Percentiles rank a stretch among this genome's conserved stretches.
Conservation (phyloP, 1,284 basidiomycete species). For the Heterobasidion occidentale region DNA sequence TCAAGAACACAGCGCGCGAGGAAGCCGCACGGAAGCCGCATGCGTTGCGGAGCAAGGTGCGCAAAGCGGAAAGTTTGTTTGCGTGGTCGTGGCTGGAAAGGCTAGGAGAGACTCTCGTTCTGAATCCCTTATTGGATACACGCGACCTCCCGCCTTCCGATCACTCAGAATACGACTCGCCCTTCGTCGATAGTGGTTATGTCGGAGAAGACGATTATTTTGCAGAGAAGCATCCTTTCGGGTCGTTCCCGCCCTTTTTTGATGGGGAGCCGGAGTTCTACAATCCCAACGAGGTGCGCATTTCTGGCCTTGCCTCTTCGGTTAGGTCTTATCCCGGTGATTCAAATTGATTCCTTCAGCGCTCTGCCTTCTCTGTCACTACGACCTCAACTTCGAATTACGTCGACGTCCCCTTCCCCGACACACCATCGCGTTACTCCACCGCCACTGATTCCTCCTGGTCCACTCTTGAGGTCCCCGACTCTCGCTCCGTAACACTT, state of each 20-base stretch:
- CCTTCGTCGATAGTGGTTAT: conserved; percentile 4
- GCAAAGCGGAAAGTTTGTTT: conserved; percentile 6
- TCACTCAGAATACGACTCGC: conserved; percentile 9
- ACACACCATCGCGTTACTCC: conserved; percentile 8
- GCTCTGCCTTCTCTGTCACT: conserved; percentile 42
- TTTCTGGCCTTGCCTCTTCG: not conserved
- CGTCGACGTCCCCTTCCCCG: conserved; percentile 25
- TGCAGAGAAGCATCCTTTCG: not conserved
- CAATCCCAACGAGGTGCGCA: not conserved
- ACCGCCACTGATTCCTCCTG: conserved; percentile 8
- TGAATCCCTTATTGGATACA: conserved; percentile 1
- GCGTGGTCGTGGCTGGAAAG: conserved; percentile 12
- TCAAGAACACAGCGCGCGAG: not conserved
- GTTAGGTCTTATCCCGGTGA: not conserved
- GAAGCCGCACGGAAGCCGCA: conserved; percentile 14
- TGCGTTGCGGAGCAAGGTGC: not conserved
- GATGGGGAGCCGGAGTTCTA: not conserved
- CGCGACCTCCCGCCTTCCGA: not conserved
- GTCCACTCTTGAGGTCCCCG: conserved; percentile 9
- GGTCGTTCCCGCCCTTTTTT: not conserved
- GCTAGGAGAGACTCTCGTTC: conserved; percentile 7
- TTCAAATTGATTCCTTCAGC: conserved; percentile 18
- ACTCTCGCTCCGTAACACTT: conserved; percentile 5
- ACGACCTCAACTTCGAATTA: conserved; percentile 43
- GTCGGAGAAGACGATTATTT: not conserved